phyloP scores from a whole-genome alignment of 805 yeast species.

The Priceomyces castillae region DNA sequence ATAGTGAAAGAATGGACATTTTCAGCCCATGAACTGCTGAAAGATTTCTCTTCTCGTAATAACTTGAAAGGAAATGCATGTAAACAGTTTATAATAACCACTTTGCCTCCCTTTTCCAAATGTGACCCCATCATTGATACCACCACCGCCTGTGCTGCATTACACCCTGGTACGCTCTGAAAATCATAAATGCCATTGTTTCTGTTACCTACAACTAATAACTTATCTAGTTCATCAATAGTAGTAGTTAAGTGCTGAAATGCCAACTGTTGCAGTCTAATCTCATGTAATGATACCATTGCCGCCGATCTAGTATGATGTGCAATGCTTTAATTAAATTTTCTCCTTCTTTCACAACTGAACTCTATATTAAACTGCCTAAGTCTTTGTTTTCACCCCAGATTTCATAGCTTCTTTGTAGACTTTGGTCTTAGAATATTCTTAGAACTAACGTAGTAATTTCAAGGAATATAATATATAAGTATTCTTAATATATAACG shows the following conservation, averaged over 20 bases:
- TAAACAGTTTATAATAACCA: constrained; percentile 31
- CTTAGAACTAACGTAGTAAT: too few relatives aligned
- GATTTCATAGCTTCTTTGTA: too few relatives aligned
- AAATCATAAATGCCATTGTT: constrained; percentile 31
- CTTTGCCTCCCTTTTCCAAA: constrained; percentile 17
- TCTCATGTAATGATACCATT: constrained; percentile 33
- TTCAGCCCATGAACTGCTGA: constrained; percentile 18
- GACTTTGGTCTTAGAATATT: too few relatives aligned
- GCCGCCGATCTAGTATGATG: not conserved
- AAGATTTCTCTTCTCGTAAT: constrained; percentile 19
- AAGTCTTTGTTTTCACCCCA: too few relatives aligned
- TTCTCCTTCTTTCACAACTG: too few relatives aligned
- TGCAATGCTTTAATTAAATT: too few relatives aligned
- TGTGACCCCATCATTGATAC: constrained; percentile 29
- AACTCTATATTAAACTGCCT: too few relatives aligned
- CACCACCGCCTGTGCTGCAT: constrained; percentile 18
- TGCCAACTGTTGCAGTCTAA: constrained; percentile 24
- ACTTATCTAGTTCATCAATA: constrained; percentile 27
- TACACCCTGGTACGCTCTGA: constrained; percentile 35
- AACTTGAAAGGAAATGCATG: constrained; percentile 28
- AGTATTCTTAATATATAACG: too few relatives aligned
- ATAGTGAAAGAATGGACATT: constrained; percentile 15
- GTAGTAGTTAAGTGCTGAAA: constrained; percentile 28
- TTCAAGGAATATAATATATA: too few relatives aligned
- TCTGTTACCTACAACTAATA: constrained; percentile 12